phyloP scores from a whole-genome alignment of 2,329 filamentous ascomycete genomes.

The Exutisphaerella laricina region DNA sequence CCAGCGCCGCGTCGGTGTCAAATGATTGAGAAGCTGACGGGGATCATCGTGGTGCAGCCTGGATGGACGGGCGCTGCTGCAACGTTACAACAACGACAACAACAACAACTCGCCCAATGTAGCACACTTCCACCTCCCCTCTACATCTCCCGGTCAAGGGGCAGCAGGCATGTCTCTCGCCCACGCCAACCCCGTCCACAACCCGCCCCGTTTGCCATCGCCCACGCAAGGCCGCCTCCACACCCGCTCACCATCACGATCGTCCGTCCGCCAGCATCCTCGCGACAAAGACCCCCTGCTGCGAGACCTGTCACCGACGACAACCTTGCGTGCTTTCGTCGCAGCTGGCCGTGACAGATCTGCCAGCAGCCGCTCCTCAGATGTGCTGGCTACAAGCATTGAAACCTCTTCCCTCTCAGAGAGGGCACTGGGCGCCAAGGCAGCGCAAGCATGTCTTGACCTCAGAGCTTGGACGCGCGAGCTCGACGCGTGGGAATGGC shows the following conservation, averaged over 20 bases:
- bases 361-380: slow-evolving; percentile 23
- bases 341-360: slow-evolving; percentile 26
- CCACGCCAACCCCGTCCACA: slow-evolving; percentile 29
- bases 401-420: slow-evolving; percentile 59
- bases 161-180: slow-evolving; percentile 19
- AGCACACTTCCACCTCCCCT: neutral
- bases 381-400: slow-evolving; percentile 50
- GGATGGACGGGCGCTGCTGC: neutral
- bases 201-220: slow-evolving; percentile 26
- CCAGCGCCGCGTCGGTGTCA: no score
- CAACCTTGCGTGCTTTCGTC: slow-evolving; percentile 58
- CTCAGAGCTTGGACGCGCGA: slow-evolving; percentile 73
- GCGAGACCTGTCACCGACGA: slow-evolving; percentile 55
- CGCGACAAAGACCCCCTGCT: slow-evolving; percentile 44
- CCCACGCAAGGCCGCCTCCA: slow-evolving; percentile 16
- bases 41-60: neutral
- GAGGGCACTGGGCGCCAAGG: slow-evolving; percentile 64
- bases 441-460: slow-evolving; percentile 63
- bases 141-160: neutral
- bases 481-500: slow-evolving; percentile 58
- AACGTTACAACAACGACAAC: neutral
- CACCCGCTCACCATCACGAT: slow-evolving; percentile 28
- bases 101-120: neutral
- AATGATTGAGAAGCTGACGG: no score
- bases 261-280: slow-evolving; percentile 24